Base-by-base conservation (phyloP, 192 early-diverging fungal species). In the Dissophora ornata region DNA sequence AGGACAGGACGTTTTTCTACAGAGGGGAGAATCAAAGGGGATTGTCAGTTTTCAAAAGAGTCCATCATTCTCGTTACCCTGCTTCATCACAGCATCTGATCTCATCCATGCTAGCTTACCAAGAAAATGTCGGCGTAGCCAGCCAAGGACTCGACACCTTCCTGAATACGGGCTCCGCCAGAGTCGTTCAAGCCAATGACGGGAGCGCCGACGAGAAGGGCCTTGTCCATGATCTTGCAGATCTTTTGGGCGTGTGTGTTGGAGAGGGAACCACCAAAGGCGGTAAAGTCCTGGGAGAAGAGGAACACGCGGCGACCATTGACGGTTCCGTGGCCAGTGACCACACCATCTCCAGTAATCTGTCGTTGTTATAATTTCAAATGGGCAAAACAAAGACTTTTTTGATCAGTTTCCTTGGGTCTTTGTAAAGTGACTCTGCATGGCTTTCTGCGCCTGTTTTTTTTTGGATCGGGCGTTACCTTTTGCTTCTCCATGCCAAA, bases 71-170 rank as follows among this genome's bases (percentile, higher is more conserved):
- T n/a, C n/a, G n/a, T n/a, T n/a, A n/a, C n/a, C n/a, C n/a, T n/a
- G n/a, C n/a, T n/a, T n/a, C n/a, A n/a, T n/a, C n/a, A n/a, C n/a
- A n/a, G n/a, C n/a, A n/a, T n/a, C n/a, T n/a, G n/a, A n/a, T n/a
- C n/a, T n/a, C n/a, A n/a, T n/a, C n/a, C n/a, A n/a, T n/a, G n/a
- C n/a, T n/a, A n/a, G n/a, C 65, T 26, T 66, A 81, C 79, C 78
- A 93, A 91, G 81, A 98, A 98, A 64, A 98, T 98, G 64, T 98
- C 96, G 16, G 95, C 95, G 77, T 97, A 97, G 2, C 97, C 97
- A 19, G 90, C 97, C 41, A 98, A 83, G 26, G 95, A 96, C 59
- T 96, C 96, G 3, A 98, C 97, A 62, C 97, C 97, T 81, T 98
- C 97, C 74, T 98, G 97, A 62, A 98, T 98, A 70, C 97, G 89